Evolutionary conservation across 345 rosid genomes (phyloP).

Genomic region (Euphorbia lathyris): DNA sequence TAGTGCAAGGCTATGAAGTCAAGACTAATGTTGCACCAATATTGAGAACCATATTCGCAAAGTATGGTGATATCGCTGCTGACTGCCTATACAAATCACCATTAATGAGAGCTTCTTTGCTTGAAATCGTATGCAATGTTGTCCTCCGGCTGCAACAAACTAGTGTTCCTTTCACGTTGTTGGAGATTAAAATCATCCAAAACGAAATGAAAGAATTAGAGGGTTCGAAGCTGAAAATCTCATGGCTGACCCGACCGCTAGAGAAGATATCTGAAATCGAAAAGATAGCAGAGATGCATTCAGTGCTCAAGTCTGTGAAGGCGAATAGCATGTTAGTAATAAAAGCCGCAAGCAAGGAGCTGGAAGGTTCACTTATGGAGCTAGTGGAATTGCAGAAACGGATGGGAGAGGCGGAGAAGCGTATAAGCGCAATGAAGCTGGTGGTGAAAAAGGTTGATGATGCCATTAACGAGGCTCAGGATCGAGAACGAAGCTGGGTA

Average conservation of each 20-base stretch:
- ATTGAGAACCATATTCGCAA: conserved; percentile 11
- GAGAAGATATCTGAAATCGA: conserved; percentile 11
- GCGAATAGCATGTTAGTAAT: conserved; percentile 4
- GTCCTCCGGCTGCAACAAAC: conserved; percentile 6
- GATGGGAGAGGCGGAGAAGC: conserved; percentile 14
- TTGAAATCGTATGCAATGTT: conserved; percentile 2
- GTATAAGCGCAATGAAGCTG: conserved; percentile 14
- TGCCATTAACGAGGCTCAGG: conserved; percentile 10
- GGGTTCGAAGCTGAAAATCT: conserved; percentile 8
- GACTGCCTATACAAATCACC: not conserved
- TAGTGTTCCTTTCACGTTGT: conserved; percentile 2
- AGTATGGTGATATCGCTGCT: conserved; percentile 17
- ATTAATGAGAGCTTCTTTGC: conserved; percentile 1
- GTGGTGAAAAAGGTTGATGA: conserved; percentile 9
- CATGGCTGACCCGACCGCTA: conserved; percentile 10
- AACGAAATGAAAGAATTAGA: conserved; percentile 12
- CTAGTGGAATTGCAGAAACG: conserved; percentile 13
- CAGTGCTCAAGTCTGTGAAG: conserved; percentile 8
- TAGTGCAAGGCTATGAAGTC: conserved; percentile 16
- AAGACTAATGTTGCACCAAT: conserved; percentile 5
- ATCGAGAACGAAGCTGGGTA: not conserved
- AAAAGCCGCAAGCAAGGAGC: conserved; percentile 12
- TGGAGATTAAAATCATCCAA: conserved; percentile 8
- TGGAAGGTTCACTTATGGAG: conserved; percentile 11
- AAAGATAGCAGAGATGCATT: conserved; percentile 6